A percentile compares a stretch with the other conserved stretches of the same genome.
These are phyloP conservation scores for Dendrostoma leiphaemia DNA, from an alignment of 2,329 filamentous ascomycete genomes.

Conservation along the genomic window DNA sequence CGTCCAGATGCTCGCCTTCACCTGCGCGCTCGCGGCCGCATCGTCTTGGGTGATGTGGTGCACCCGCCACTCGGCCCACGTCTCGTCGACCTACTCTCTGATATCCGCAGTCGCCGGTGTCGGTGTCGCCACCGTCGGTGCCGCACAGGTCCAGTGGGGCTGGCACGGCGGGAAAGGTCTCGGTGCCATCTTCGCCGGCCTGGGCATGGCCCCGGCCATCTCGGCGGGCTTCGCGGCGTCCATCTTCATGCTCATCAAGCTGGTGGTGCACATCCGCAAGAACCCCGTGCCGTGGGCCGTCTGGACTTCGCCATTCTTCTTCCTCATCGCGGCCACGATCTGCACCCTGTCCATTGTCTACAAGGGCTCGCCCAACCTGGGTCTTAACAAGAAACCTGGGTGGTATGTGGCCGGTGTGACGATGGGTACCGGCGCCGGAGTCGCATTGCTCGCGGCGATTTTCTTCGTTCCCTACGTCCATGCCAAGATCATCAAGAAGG, in stretches of 20 bases:
- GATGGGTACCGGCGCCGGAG: conserved; percentile 59
- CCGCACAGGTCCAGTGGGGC: conserved; percentile 62
- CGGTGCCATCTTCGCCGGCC: conserved; percentile 69
- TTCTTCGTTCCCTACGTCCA: conserved; percentile 75
- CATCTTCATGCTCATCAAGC: conserved; percentile 29
- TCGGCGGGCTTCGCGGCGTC: conserved; percentile 48
- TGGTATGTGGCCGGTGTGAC: conserved; percentile 68
- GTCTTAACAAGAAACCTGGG: conserved; percentile 62
- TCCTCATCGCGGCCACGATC: conserved; percentile 71
- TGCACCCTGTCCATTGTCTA: conserved; percentile 78
- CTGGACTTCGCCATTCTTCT: conserved; percentile 72
- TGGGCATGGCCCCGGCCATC: conserved; percentile 69
- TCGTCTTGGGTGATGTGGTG: conserved; percentile 80
- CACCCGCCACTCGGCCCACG: conserved; percentile 69
- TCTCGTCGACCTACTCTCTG: conserved; percentile 71
- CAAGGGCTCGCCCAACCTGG: conserved; percentile 72
- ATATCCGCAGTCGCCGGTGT: conserved; percentile 68
- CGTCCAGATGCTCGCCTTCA: conserved; percentile 67
- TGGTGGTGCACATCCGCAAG: conserved; percentile 67
- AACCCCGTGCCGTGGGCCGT: conserved; percentile 72
- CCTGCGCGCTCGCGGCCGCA: conserved; percentile 62
- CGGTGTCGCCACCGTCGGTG: conserved; percentile 65
- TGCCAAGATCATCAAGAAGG: conserved; percentile 66
- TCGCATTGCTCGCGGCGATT: conserved; percentile 57
- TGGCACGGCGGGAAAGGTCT: conserved; percentile 68